Evolutionary conservation across 2,329 filamentous ascomycete species (phyloP), one percentile per base, ranked within the genome.

Genomic region (Ophiobolus disseminans): DNA sequence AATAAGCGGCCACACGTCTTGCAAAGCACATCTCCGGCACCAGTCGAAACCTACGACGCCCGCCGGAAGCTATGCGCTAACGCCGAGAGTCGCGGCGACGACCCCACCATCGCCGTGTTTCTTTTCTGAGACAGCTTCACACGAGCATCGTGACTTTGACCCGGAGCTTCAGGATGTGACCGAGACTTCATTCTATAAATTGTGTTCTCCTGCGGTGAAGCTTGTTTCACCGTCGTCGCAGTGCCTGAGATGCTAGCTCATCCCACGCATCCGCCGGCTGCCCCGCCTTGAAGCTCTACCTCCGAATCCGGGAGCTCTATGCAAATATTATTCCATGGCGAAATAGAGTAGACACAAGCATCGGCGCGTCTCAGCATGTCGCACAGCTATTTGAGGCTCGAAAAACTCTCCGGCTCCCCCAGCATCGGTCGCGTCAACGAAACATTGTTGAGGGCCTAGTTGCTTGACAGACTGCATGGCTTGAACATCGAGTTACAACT

Each of bases 1-100:
- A 70, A 60, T 70, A 69, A 71, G 68, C 68, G 45, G 58, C 48
- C 32, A 52, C 52, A 53, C 41, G 41, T 61, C 57, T 66, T 62
- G 53, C 62, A 63, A 65, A 62, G 62, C 68, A 39, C 43, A 64
- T 66, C 55, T 68, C 66, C 69, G 66, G 60, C 52, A 55, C 62
- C 58, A 65, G 47, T 53, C 52, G 58, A 38, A 35, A 21, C 48
- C 34, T 52, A 48, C 51, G 41, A 45, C 48, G 51, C 55, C 53
- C 52, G 63, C 61, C 61, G 58, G 63, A 65, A 57, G 50, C 53
- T 59, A 57, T 57, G 60, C 60, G 50, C 66, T 68, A 68, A 69
- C 58, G 56, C 62, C 63, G 66, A 60, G 49, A 42, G 50, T 48
- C 40, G 47, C 52, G 55, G n/a, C n/a, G 48, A 57, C 34, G 48